Base-by-base conservation (phyloP, 148 eudicot species). In the Fagopyrum esculentum region DNA sequence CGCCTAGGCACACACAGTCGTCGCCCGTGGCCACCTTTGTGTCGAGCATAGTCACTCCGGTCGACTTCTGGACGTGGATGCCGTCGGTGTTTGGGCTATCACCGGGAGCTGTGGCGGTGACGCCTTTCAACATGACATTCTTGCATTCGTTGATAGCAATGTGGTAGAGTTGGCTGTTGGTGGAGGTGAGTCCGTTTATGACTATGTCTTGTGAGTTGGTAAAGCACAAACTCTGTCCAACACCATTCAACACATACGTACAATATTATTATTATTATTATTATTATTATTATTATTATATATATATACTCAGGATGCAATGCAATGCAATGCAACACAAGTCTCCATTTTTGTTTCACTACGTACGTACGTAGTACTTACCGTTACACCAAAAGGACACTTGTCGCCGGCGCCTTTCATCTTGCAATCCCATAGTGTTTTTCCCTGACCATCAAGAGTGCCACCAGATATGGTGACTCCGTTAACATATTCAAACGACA, bases 341-440 rank as follows among this genome's bases (percentile, higher is more conserved):
- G 0, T 22, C 26, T 22, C 26, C 26, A 22, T 22, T 22, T 22
- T 22, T 22, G 26, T 22, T 22, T 22, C 26, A 22, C 40, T 35
- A 35, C 40, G 40, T 35, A 30, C 35, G 35, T 30, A 35, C 40
- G 40, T 35, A 1, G 40, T 35, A 1, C 40, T 35, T 78, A 86
- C 89, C 69, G 86, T 86, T 5, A 77, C 84, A 15, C 86, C 89
- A 0, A 9, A 16, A 5, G 89, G 89, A 73, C 89, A 86, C 15
- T 64, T 47, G 29, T 75, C 71, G 30, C 75, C 76, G 8, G 70
- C 13, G n/a, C n/a, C 46, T 61, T 30, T 61, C 40, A 35, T 35
- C 69, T 61, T 61, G 16, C 69, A 61, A 26, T 40, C 29, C 84
- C 88, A 85, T 22, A 81, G 55, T 0, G 78, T 75, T 3, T 82